Evolutionary conservation across 1,284 basidiomycete species (phyloP).

Genomic region (Pascua sp.): DNA sequence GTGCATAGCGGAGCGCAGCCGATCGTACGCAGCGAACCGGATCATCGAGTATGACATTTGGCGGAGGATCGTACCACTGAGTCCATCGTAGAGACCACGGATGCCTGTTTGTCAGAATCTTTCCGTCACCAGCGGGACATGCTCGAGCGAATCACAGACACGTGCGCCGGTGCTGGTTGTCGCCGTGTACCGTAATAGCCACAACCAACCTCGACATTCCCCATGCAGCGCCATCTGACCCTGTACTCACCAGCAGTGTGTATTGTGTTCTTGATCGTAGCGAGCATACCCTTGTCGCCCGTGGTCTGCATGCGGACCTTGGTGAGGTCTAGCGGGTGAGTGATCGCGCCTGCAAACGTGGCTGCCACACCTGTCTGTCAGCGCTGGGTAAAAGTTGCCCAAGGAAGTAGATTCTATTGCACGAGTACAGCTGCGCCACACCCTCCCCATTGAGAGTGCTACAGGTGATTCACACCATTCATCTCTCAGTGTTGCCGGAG

Average conservation of each 20-base stretch:
- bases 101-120: conserved; percentile 52
- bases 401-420: background rate
- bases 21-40: conserved; percentile 89
- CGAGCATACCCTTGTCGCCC: conserved; percentile 79
- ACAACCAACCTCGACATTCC: background rate
- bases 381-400: no score
- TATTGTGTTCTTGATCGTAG: conserved; percentile 69
- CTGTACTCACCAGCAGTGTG: conserved; percentile 32
- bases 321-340: conserved; percentile 80
- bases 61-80: conserved; percentile 80
- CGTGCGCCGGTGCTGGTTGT: no score
- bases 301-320: conserved; percentile 83
- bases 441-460: background rate
- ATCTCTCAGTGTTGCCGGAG: background rate
- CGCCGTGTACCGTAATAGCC: no score
- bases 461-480: background rate
- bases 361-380: conserved; percentile 62
- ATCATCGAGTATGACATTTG: conserved; percentile 93
- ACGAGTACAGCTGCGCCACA: background rate
- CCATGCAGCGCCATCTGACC: background rate
- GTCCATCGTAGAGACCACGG: conserved; percentile 77
- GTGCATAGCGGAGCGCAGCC: conserved; percentile 76
- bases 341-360: conserved; percentile 73
- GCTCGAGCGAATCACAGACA: background rate
- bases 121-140: background rate